Evolutionary conservation across 2,329 filamentous ascomycete species (phyloP), one percentile per base, ranked within the genome.

Genomic region (Sodiomyces alkalinus): DNA sequence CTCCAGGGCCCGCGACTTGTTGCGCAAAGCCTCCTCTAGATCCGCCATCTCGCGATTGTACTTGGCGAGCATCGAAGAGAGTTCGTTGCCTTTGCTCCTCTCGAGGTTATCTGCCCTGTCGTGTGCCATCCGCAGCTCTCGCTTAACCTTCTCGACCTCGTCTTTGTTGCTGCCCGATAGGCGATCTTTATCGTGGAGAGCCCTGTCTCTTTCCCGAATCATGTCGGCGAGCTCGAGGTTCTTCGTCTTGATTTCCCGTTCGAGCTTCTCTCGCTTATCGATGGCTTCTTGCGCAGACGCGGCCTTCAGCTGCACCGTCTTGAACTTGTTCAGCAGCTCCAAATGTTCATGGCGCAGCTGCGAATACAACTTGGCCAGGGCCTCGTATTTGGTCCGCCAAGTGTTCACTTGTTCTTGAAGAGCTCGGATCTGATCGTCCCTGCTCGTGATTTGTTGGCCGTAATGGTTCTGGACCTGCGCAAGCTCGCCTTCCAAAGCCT

Each of bases 241-340:
- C 70, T 98, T 98, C 17, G 87, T 94, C 69, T 98, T 98, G 51
- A 98, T 80, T 57, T 98, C 90, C 19, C 87, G 79, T 58, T 96
- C 85, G 29, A 98, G 67, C 61, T 92, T 93, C 59, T 98, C 90
- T 7, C 87, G 77, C 42, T 72, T 76, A 32, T 96, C 90, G 38
- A 96, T 93, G 2, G 90, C 90, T 57, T 98, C 90, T 49, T 96
- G 87, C 0, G 90, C 90, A 5, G 86, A 96, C 11, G 87, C 85
- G 2, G 90, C 90, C 64, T 96, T 98, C 38, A 96, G 67, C 52
- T 96, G 92, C 20, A 94, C 81, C 6, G 76, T 67, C 66, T 98
- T 98, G 58, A 93, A 96, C 48, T 92, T 96, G 47, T 93, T 82
- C 24, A 98, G 62, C 10, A 98, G 68, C 45, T 96, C 87, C 18